These are phyloP conservation scores for Gliomastix tumulicola DNA, from an alignment of 2,329 filamentous ascomycete species.

Conservation along the genomic window DNA sequence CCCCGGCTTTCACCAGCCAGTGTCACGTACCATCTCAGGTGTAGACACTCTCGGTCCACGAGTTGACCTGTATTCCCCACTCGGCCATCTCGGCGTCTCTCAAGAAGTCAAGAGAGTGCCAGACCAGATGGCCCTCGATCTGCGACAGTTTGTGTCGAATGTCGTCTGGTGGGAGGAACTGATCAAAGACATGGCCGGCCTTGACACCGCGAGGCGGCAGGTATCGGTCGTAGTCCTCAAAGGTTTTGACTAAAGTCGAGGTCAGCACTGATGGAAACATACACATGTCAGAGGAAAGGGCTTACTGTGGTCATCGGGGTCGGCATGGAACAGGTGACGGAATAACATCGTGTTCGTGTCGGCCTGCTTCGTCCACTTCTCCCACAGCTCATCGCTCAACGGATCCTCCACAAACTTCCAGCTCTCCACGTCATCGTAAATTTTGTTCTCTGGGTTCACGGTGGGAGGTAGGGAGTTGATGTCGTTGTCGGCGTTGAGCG, in stretches of 20 bases:
- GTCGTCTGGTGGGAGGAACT: conserved; percentile 65
- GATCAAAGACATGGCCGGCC: conserved; percentile 81
- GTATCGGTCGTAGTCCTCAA: conserved; percentile 83
- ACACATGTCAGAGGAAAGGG: background rate
- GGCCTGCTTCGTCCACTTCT: conserved; percentile 63
- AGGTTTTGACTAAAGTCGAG: conserved; percentile 63
- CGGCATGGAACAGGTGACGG: conserved; percentile 75
- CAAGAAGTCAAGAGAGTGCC: conserved; percentile 90
- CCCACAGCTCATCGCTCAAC: conserved; percentile 57
- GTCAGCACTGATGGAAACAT: conserved; percentile 1
- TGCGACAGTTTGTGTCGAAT: conserved; percentile 69
- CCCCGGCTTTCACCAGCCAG: no score
- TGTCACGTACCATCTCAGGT: no score
- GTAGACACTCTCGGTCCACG: conserved; percentile 81
- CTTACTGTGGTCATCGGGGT: conserved; percentile 76
- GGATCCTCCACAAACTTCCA: conserved; percentile 66
- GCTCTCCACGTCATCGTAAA: conserved; percentile 50
- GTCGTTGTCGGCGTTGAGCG: conserved; percentile 59
- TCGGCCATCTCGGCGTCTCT: conserved; percentile 84
- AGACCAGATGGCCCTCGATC: conserved; percentile 84
- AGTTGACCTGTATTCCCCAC: conserved; percentile 77
- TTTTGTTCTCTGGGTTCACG: conserved; percentile 59
- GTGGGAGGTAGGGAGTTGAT: conserved; percentile 68
- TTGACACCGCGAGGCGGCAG: conserved; percentile 63
- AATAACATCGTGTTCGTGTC: conserved; percentile 68